phyloP scores from a whole-genome alignment of 495 filamentous ascomycete genomes.

The Aspergillus baeticus region DNA sequence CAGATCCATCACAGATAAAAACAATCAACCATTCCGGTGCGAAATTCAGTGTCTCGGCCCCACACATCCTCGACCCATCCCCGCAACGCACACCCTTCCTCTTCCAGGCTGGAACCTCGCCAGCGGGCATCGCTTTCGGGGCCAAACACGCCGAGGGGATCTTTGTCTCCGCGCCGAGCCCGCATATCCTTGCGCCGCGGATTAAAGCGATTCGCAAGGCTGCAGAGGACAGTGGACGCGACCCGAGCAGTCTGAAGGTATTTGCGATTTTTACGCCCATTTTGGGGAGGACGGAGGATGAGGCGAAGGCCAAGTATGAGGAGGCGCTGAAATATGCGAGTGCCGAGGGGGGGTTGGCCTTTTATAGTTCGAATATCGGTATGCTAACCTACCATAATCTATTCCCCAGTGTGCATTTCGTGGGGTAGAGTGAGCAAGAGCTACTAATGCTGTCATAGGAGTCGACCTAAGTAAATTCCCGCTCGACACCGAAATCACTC shows the following conservation, averaged over 20 bases:
- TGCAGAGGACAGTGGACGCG: constrained; percentile 49
- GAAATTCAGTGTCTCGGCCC: constrained; percentile 50
- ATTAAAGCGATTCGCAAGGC: constrained; percentile 51
- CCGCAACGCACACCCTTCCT: constrained; percentile 63
- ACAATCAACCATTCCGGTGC: constrained; percentile 58
- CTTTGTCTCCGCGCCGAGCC: constrained; percentile 57
- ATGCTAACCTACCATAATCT: no score
- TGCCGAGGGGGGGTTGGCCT: background rate
- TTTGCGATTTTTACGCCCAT: constrained; percentile 59
- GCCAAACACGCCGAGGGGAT: constrained; percentile 62
- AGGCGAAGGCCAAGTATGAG: constrained; percentile 51
- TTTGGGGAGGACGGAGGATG: constrained; percentile 54
- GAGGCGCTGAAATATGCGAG: constrained; percentile 36
- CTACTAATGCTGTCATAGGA: constrained; percentile 35
- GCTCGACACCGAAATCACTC: constrained; percentile 54
- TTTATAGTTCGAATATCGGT: constrained; percentile 51
- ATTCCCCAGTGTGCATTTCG: no score
- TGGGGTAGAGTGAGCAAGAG: background rate
- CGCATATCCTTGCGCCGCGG: constrained; percentile 49
- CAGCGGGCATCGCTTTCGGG: constrained; percentile 56
- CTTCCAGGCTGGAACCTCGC: constrained; percentile 64
- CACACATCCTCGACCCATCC: constrained; percentile 58
- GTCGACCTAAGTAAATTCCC: constrained; percentile 56
- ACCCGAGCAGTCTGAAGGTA: constrained; percentile 56
- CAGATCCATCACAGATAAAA: constrained; percentile 53